Conservation (phyloP, 2,329 filamentous ascomycete genomes). For the Fusarium abutilonis region DNA sequence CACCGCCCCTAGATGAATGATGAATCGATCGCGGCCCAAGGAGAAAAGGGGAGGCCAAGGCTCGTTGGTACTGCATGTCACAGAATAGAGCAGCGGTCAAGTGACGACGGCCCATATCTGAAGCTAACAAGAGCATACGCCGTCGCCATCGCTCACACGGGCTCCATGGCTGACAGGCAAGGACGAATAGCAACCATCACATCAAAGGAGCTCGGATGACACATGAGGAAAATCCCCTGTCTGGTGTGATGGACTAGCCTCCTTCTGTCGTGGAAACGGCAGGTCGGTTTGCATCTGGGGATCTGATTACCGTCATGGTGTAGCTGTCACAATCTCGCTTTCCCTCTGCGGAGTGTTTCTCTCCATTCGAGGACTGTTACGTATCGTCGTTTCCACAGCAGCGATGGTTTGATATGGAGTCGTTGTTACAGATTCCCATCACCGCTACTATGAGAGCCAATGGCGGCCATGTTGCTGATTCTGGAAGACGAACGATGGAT, state of each 20-base stretch:
- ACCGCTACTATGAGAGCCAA: constrained; percentile 38
- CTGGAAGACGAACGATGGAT: constrained; percentile 15
- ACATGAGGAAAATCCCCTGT: constrained; percentile 41
- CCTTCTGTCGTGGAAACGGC: constrained; percentile 27
- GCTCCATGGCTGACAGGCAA: constrained; percentile 33
- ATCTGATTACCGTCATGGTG: constrained; percentile 31
- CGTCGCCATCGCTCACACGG: constrained; percentile 32
- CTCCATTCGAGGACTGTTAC: constrained; percentile 35
- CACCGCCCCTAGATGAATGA: constrained; percentile 38
- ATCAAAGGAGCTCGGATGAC: constrained; percentile 39
- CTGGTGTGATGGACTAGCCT: constrained; percentile 29
- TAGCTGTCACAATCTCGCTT: constrained; percentile 28
- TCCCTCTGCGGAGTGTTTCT: constrained; percentile 20
- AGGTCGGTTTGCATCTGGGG: constrained; percentile 36
- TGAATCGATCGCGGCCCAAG: constrained; percentile 41
- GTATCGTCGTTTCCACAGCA: constrained; percentile 37
- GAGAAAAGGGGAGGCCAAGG: constrained; percentile 21
- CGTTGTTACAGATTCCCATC: constrained; percentile 39
- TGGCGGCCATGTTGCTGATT: constrained; percentile 15
- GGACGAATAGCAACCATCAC: constrained; percentile 37
- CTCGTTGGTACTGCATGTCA: constrained; percentile 17
- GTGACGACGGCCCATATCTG: constrained; percentile 40
- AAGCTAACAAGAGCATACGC: constrained; percentile 36
- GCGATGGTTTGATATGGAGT: constrained; percentile 33
- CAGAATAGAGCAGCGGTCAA: constrained; percentile 43